Percentiles rank a stretch among this genome's conserved stretches.
phyloP scores from a whole-genome alignment of 2,329 filamentous ascomycete genomes.

The Penicillium sp. region DNA sequence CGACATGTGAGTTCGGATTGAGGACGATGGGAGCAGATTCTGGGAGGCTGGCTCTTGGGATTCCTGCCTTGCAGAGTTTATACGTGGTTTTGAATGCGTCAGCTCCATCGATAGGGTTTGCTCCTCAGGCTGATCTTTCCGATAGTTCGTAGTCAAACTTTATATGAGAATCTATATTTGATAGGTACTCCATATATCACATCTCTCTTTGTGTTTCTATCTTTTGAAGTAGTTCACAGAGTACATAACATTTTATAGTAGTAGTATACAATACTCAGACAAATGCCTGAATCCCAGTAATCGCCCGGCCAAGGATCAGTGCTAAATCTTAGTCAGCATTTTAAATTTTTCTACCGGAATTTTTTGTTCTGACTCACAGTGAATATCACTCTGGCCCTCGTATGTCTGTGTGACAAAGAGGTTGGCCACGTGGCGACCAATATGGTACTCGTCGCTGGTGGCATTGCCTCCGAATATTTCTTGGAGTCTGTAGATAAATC shows the following conservation, averaged over 20 bases:
- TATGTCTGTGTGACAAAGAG: slow-evolving; percentile 97
- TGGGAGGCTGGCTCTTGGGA: no score
- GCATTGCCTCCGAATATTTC: slow-evolving; percentile 98
- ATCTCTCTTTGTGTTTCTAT: no score
- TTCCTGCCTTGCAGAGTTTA: no score
- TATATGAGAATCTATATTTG: no score
- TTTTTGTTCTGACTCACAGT: slow-evolving; percentile 59
- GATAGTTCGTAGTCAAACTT: no score
- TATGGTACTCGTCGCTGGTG: slow-evolving; percentile 95
- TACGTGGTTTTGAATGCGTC: no score
- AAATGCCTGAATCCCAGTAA: slow-evolving; percentile 76
- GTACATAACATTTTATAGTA: not conserved
- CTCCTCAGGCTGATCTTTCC: no score
- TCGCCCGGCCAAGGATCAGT: slow-evolving; percentile 64
- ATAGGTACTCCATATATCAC: no score
- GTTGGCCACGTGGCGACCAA: slow-evolving; percentile 92
- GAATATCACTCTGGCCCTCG: slow-evolving; percentile 97
- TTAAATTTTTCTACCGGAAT: slow-evolving; percentile 24
- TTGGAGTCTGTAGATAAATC: slow-evolving; percentile 59
- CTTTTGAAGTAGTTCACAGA: not conserved
- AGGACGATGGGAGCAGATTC: no score
- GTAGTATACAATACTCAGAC: slow-evolving; percentile 44
- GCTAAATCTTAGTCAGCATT: slow-evolving; percentile 41
- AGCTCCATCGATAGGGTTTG: no score
- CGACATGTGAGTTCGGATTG: no score